phyloP scores from a whole-genome alignment of 306 rosid genomes.

The Medicago truncatula region DNA sequence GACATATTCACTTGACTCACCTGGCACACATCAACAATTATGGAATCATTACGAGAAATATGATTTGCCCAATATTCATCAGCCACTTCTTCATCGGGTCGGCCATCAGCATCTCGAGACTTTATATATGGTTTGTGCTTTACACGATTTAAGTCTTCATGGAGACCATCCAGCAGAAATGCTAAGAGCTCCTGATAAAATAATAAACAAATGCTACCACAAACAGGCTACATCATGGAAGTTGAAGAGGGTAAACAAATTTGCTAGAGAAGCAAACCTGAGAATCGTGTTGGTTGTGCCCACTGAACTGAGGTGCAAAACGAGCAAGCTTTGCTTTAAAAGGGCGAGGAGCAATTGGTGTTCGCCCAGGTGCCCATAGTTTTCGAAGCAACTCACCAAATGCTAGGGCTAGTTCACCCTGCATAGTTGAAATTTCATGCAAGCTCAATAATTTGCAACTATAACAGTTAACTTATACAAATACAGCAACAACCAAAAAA shows the following conservation, averaged over 20 bases:
- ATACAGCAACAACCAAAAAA: background rate
- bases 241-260: conserved; percentile 1
- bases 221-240: conserved; percentile 38
- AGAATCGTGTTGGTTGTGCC: conserved; percentile 98
- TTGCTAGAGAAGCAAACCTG: conserved; percentile 68
- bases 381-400: conserved; percentile 95
- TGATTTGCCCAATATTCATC: conserved; percentile 99
- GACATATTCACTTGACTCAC: conserved; percentile 54
- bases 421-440: conserved; percentile 42
- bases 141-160: conserved; percentile 97
- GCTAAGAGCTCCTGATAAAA: conserved; percentile 93
- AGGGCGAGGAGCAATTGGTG: conserved; percentile 93
- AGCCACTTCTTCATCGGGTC: conserved; percentile 98
- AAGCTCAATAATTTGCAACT: conserved; percentile 21
- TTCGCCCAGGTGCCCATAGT: conserved; percentile 97
- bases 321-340: conserved; percentile 95
- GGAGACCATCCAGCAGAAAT: conserved; percentile 96
- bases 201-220: conserved; percentile 40
- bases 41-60: conserved; percentile 97
- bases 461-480: background rate
- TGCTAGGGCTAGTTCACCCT: conserved; percentile 98
- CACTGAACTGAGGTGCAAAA: conserved; percentile 99
- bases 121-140: conserved; percentile 91
- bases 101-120: conserved; percentile 97
- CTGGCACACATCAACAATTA: conserved; percentile 97